These are phyloP conservation scores for Triticum urartu DNA, from an alignment of 176 grass and related monocot species.

Conservation along the genomic window DNA sequence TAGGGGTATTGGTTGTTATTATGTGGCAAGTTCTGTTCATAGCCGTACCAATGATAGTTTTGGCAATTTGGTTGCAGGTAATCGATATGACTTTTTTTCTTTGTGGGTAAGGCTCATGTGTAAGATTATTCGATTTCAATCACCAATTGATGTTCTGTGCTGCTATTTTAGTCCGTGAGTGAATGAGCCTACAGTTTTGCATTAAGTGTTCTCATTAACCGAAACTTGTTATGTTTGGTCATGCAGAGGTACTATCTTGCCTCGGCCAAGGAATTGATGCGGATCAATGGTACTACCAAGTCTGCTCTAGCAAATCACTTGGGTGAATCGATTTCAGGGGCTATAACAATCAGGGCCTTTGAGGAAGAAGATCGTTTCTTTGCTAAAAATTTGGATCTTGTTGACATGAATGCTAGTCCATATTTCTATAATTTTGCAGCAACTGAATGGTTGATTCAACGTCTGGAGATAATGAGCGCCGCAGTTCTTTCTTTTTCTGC, in stretches of 20 bases:
- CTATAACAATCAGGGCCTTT: too few relatives aligned
- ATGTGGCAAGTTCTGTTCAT: constrained; percentile 94
- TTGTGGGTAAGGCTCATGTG: not conserved
- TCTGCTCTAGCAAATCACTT: constrained; percentile 86
- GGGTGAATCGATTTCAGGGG: constrained; percentile 79
- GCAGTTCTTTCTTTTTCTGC: constrained; percentile 74
- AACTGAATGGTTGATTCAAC: constrained; percentile 89
- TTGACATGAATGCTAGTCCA: constrained; percentile 83
- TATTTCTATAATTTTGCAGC: constrained; percentile 82
- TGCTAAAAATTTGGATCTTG: too few relatives aligned
- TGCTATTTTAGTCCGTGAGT: not conserved
- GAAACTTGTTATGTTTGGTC: constrained; percentile 14
- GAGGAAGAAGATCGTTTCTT: too few relatives aligned
- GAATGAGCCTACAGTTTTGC: not conserved
- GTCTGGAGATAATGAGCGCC: constrained; percentile 70
- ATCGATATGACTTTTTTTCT: not conserved
- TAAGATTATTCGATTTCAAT: not conserved
- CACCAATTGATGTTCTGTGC: constrained; percentile 2
- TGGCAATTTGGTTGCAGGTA: constrained; percentile 78
- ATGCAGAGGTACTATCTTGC: constrained; percentile 85
- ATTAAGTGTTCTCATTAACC: not conserved
- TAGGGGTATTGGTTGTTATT: constrained; percentile 77
- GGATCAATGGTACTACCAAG: constrained; percentile 92
- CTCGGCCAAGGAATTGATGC: constrained; percentile 61
- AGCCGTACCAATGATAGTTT: constrained; percentile 57